Evolutionary conservation across 345 rosid genomes (phyloP).

Genomic region (Ailanthus altissimus): DNA sequence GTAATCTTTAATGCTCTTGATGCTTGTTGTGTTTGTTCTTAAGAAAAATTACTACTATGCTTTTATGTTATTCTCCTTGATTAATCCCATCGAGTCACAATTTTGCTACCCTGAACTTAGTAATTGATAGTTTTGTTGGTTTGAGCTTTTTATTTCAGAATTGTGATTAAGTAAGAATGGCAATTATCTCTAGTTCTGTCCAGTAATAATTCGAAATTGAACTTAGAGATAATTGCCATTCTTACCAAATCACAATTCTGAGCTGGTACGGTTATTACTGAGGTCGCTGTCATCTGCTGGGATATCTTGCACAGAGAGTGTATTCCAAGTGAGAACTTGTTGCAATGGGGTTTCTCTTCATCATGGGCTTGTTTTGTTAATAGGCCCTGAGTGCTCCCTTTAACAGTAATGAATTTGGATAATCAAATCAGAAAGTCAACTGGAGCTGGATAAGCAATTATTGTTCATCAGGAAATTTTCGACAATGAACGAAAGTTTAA

Average conservation of each 20-base stretch:
- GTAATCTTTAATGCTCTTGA: not conserved
- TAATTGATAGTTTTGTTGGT: not conserved
- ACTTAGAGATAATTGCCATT: too few species aligned
- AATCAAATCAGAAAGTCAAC: not conserved
- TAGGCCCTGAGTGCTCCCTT: too few species aligned
- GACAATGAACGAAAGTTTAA: too few species aligned
- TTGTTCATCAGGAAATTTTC: too few species aligned
- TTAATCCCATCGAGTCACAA: not conserved
- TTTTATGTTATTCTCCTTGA: not conserved
- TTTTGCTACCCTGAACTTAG: constrained; percentile 2
- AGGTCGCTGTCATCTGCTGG: too few species aligned
- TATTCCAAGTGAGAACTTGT: too few species aligned
- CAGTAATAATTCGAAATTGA: too few species aligned
- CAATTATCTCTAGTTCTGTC: not conserved
- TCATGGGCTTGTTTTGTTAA: too few species aligned
- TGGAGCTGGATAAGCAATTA: not conserved
- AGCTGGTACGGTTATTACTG: too few species aligned
- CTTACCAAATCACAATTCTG: too few species aligned
- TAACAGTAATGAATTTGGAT: not conserved
- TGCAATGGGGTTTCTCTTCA: too few species aligned
- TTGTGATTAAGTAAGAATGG: not conserved
- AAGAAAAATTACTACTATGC: not conserved
- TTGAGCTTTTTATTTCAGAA: not conserved
- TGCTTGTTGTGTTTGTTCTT: not conserved
- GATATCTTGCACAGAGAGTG: too few species aligned